Conservation (phyloP, 1,139 yeast species). For the Sugiyamaella paludigena region DNA sequence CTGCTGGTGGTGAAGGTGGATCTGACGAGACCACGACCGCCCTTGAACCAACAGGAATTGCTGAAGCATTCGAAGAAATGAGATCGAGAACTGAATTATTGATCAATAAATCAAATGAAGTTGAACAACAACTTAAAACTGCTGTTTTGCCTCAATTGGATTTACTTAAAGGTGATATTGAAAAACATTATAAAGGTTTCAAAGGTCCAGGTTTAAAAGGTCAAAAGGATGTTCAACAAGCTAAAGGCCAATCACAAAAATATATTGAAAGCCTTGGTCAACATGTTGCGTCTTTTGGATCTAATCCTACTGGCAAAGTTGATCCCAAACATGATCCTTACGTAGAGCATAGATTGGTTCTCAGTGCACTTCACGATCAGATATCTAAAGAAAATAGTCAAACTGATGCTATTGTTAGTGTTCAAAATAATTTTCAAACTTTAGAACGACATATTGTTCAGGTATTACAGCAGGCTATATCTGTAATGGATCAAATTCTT, state of each 20-base stretch:
- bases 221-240: conserved; percentile 41
- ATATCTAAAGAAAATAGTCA: conserved; percentile 46
- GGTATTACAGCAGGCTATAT: conserved; percentile 43
- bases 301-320: conserved; percentile 26
- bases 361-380: conserved; percentile 43
- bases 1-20: conserved; percentile 7
- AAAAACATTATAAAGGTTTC: conserved; percentile 42
- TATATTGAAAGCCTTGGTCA: conserved; percentile 40
- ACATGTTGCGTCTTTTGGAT: conserved; percentile 31
- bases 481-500: conserved; percentile 34
- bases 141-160: conserved; percentile 39
- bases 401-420: conserved; percentile 42
- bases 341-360: conserved; percentile 41
- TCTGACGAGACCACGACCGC: conserved; percentile 1
- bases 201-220: conserved; percentile 38
- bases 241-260: conserved; percentile 37
- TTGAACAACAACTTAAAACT: conserved; percentile 35
- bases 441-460: conserved; percentile 46
- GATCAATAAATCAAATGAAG: conserved; percentile 36
- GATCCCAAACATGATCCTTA: conserved; percentile 49
- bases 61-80: conserved; percentile 37
- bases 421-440: conserved; percentile 43
- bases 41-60: conserved; percentile 30
- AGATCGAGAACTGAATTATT: conserved; percentile 36
- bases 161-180: conserved; percentile 38